A percentile compares a stretch with the other conserved stretches of the same genome.
Conservation (phyloP, 345 rosid species). For the Aquilaria malaccensis region DNA sequence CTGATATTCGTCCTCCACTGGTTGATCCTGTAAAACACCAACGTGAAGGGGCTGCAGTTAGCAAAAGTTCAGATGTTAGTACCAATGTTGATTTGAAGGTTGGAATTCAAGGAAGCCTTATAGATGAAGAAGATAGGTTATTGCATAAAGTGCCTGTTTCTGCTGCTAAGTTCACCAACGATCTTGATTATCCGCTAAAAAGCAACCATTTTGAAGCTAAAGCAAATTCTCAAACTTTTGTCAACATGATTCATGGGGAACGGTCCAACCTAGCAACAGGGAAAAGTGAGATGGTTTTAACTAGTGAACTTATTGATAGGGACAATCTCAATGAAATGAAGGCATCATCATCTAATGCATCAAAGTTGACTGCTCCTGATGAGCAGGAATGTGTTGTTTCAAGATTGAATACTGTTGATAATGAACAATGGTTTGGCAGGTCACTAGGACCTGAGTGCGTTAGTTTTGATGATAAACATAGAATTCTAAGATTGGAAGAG, state of each 20-base stretch:
- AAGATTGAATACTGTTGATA: too few species aligned
- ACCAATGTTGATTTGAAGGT: conserved; percentile 12
- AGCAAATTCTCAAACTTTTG: not conserved
- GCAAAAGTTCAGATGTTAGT: conserved; percentile 15
- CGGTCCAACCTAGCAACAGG: conserved; percentile 14
- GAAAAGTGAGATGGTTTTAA: conserved; percentile 13
- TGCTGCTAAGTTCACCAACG: conserved; percentile 6
- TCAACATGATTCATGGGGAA: conserved; percentile 11
- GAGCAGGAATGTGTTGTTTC: conserved; percentile 9
- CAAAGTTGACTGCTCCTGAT: conserved; percentile 11
- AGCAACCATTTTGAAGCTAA: conserved; percentile 5
- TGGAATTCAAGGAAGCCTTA: conserved; percentile 14
- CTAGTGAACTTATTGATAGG: conserved; percentile 6
- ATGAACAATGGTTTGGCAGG: not conserved
- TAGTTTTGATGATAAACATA: conserved; percentile 4
- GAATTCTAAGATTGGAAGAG: conserved; percentile 9
- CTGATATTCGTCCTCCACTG: conserved; percentile 22
- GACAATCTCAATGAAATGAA: conserved; percentile 10
- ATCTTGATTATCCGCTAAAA: conserved; percentile 5
- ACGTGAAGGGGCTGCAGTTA: conserved; percentile 16
- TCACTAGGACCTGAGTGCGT: conserved; percentile 6
- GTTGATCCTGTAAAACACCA: conserved; percentile 24
- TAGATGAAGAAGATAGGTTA: conserved; percentile 7
- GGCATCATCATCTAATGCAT: conserved; percentile 8
- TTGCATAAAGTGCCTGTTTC: conserved; percentile 10